These are phyloP conservation scores for Lentinula lateritia DNA, from an alignment of 768 basidiomycete species.

Conservation along the genomic window DNA sequence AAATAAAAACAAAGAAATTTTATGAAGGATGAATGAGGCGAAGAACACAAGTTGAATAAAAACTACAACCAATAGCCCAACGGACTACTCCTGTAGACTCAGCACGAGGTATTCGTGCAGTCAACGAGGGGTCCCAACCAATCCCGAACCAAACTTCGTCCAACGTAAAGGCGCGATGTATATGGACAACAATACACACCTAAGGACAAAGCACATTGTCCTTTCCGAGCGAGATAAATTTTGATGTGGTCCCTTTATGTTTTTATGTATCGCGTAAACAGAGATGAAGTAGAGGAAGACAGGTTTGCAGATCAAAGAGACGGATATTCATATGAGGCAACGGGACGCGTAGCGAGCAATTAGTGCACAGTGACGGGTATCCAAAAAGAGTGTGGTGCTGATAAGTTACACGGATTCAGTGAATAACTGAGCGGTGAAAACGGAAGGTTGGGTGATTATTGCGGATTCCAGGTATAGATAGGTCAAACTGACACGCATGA, in stretches of 20 bases:
- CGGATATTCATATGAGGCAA: not conserved
- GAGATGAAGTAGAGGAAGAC: not conserved
- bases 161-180: not conserved
- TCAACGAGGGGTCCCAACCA: constrained; percentile 8
- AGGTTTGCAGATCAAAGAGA: not conserved
- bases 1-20: constrained; percentile 28
- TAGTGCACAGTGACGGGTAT: constrained; percentile 5
- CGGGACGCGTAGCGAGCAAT: not conserved
- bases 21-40: constrained; percentile 8
- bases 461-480: constrained; percentile 4
- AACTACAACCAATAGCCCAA: constrained; percentile 64
- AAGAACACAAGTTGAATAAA: constrained; percentile 31
- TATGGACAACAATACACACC: not conserved
- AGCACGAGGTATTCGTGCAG: not conserved
- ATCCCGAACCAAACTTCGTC: constrained; percentile 5
- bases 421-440: not conserved
- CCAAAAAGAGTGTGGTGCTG: constrained; percentile 6
- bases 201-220: not conserved
- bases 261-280: constrained; percentile 1
- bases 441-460: not conserved
- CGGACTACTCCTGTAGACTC: constrained; percentile 18
- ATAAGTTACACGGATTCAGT: constrained; percentile 2
- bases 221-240: not conserved
- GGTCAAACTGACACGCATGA: constrained; percentile 11
- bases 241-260: constrained; percentile 4